These are phyloP conservation scores for Podospora didyma DNA, from an alignment of 495 filamentous ascomycete genomes.

Conservation along the genomic window DNA sequence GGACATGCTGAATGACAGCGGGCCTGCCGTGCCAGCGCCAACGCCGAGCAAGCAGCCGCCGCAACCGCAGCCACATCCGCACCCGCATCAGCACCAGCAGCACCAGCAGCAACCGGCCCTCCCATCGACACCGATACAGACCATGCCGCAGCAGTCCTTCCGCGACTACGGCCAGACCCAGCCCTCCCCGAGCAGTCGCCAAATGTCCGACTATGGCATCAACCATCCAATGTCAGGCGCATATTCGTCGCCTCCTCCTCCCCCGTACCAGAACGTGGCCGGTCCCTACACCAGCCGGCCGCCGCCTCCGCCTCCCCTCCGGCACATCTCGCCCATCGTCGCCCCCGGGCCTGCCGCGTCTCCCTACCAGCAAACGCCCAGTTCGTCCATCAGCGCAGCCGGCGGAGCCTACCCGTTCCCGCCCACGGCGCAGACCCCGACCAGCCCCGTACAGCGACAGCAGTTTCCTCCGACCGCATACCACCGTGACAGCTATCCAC, in stretches of 20 bases:
- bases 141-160: slow-evolving; percentile 37
- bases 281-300: slow-evolving; percentile 40
- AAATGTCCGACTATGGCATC: slow-evolving; percentile 37
- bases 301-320: slow-evolving; percentile 47
- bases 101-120: slow-evolving; percentile 28
- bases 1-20: slow-evolving; percentile 50
- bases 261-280: slow-evolving; percentile 33
- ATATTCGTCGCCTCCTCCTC: slow-evolving; percentile 37
- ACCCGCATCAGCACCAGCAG: slow-evolving; percentile 22
- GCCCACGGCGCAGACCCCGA: slow-evolving; percentile 47
- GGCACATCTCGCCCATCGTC: slow-evolving; percentile 40
- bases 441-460: slow-evolving; percentile 46
- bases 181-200: slow-evolving; percentile 37
- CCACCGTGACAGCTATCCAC: slow-evolving; percentile 49
- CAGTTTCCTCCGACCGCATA: slow-evolving; percentile 41
- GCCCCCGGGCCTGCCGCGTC: slow-evolving; percentile 45
- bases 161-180: slow-evolving; percentile 44
- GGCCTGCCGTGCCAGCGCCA: slow-evolving; percentile 22
- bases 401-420: slow-evolving; percentile 53
- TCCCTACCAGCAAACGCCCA: slow-evolving; percentile 49
- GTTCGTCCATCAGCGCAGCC: slow-evolving; percentile 36
- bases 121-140: slow-evolving; percentile 47
- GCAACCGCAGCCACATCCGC: slow-evolving; percentile 18
- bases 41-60: slow-evolving; percentile 22
- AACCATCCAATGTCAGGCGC: slow-evolving; percentile 25